phyloP scores from a whole-genome alignment of 306 rosid genomes.

The Fagus crenata region DNA sequence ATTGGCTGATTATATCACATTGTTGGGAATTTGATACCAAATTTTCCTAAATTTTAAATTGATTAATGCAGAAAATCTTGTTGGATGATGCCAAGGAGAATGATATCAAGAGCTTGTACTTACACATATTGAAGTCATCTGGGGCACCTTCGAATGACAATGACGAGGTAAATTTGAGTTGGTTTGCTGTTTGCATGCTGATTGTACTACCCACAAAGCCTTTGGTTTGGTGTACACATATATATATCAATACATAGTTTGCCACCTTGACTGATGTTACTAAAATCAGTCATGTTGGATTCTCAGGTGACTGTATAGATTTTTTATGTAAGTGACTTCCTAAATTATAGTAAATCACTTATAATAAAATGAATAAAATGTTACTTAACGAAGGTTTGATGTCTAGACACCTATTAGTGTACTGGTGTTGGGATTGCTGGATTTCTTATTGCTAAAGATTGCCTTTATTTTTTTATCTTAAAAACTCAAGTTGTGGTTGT shows the following conservation, averaged over 20 bases:
- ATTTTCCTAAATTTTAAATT: constrained; percentile 22
- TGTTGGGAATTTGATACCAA: background rate
- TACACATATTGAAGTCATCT: constrained; percentile 38
- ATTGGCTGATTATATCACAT: background rate
- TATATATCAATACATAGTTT: too few species aligned
- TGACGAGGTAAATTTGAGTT: constrained; percentile 45
- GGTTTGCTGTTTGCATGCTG: background rate
- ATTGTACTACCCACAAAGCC: background rate
- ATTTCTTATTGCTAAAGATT: background rate
- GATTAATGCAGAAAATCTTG: constrained; percentile 52
- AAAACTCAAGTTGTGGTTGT: constrained; percentile 22
- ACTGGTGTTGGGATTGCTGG: background rate
- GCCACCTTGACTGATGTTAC: background rate
- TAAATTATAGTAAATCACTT: background rate
- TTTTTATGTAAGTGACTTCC: background rate
- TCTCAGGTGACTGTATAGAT: background rate
- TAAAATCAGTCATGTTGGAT: background rate
- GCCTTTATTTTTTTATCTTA: constrained; percentile 11
- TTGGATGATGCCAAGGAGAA: constrained; percentile 38
- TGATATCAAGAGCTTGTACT: constrained; percentile 56
- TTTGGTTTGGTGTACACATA: background rate
- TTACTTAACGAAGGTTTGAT: background rate
- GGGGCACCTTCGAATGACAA: constrained; percentile 36
- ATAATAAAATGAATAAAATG: background rate
- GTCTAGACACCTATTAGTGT: background rate